Base-by-base conservation (phyloP, 768 basidiomycete species). In the Lactarius sp. region DNA sequence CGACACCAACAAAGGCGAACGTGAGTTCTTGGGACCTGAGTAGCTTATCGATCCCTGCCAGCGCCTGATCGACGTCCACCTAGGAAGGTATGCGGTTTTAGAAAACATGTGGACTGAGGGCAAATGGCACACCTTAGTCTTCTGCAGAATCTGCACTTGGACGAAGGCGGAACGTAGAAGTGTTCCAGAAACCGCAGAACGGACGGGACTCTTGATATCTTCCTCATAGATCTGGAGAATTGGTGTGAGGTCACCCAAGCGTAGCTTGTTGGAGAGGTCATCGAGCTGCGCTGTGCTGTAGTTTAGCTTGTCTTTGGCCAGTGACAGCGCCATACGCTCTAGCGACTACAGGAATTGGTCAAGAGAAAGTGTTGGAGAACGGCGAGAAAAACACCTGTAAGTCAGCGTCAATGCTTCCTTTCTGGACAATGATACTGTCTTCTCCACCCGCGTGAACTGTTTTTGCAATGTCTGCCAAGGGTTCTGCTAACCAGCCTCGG, bases 1-100 rank as follows among this genome's bases (percentile, higher is more conserved):
- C 94, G 16, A 98, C 88, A 67, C 95, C 95, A 64, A 98, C 94
- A 70, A 98, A 98, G 6, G 91, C 96, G 70, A 99, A 99, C 1
- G 94, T 97, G 50, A 97, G 79, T 71, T 96, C 92, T 75, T 97
- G 94, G 1, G 92, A 95, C 68, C 88, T 92, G 66, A 98, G 85
- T 59, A 98, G 78, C 71, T 89, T 93, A 74, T 98, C 96, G 68
- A 98, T 94, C 6, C 95, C 95, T 9, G 85, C 79, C 47, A 98
- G 78, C 0, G 94, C 88, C 74, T 95, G 86, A 66, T 95, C 91
- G 58, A 97, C 85, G 73, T 98, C 96, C 62, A 95, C 92, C 91
- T 94, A 67, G 12, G 42, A 33, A 55, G 9, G 42, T 37, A 37
- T 9, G 9, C 4, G 9, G 3, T 33, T 14, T 37, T n/a, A 52